These are phyloP conservation scores for Solanum appendiculatum DNA, from an alignment of 257 asterid species.

Conservation along the genomic window DNA sequence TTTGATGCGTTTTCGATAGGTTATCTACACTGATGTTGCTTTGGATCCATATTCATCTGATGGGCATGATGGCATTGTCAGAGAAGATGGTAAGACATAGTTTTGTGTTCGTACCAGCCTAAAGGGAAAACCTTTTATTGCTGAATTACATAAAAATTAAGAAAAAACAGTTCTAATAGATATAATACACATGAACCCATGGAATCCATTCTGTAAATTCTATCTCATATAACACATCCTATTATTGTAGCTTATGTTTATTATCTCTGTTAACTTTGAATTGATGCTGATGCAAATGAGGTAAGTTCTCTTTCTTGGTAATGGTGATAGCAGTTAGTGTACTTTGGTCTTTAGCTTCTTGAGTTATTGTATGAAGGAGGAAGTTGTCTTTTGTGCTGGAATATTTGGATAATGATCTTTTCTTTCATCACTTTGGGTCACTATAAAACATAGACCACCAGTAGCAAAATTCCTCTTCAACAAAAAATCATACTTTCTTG, in stretches of 20 bases:
- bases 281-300: not conserved
- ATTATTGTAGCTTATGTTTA: not conserved
- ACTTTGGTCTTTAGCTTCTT: not conserved
- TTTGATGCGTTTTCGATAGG: constrained; percentile 22
- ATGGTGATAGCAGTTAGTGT: not conserved
- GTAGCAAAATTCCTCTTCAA: not conserved
- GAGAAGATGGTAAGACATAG: constrained; percentile 78
- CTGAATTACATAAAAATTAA: not conserved
- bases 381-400: not conserved
- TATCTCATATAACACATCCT: not conserved
- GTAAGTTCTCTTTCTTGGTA: not conserved
- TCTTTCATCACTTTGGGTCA: not conserved
- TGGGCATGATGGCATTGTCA: constrained; percentile 96
- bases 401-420: not conserved
- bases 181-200: not conserved
- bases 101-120: not conserved
- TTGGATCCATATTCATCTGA: constrained; percentile 96
- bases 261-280: not conserved
- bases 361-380: not conserved
- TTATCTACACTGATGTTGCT: constrained; percentile 91
- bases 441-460: not conserved
- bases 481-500: not conserved
- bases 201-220: not conserved
- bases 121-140: not conserved
- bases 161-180: not conserved